Evolutionary conservation across 2,329 filamentous ascomycete species (phyloP).

Genomic region (Aspergillus versicolor): DNA sequence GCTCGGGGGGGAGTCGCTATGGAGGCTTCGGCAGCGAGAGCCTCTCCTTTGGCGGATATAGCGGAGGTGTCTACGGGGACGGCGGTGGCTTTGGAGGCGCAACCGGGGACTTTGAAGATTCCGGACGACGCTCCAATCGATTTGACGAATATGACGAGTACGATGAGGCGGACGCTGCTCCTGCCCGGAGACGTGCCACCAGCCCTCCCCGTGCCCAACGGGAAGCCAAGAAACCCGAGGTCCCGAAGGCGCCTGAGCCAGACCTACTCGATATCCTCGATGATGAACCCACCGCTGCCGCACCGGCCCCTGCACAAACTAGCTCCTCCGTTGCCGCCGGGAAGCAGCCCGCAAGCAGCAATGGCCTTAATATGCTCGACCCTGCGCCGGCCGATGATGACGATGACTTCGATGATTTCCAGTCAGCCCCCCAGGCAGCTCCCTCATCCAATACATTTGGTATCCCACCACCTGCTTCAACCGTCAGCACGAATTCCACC

Average conservation of each 20-base stretch:
- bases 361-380: constrained; percentile 50
- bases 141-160: constrained; percentile 98
- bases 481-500: constrained; percentile 48
- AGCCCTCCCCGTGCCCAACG: constrained; percentile 36
- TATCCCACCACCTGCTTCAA: constrained; percentile 48
- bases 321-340: constrained; percentile 43
- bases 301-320: constrained; percentile 25
- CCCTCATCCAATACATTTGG: constrained; percentile 37
- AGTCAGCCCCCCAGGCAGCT: constrained; percentile 67
- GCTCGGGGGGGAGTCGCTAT: constrained; percentile 62
- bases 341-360: constrained; percentile 45
- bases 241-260: constrained; percentile 79
- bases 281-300: constrained; percentile 58
- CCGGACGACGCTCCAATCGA: constrained; percentile 63
- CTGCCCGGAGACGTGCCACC: constrained; percentile 55
- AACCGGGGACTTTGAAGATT: constrained; percentile 67
- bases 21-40: constrained; percentile 88
- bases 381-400: constrained; percentile 65
- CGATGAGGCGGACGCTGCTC: constrained; percentile 68
- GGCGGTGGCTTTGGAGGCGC: constrained; percentile 89
- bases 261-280: constrained; percentile 90
- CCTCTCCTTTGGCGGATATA: constrained; percentile 64
- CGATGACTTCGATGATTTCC: constrained; percentile 94
- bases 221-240: constrained; percentile 64
- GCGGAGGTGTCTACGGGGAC: constrained; percentile 84